phyloP scores from a whole-genome alignment of 495 filamentous ascomycete species.

The Xylaria grammica region DNA sequence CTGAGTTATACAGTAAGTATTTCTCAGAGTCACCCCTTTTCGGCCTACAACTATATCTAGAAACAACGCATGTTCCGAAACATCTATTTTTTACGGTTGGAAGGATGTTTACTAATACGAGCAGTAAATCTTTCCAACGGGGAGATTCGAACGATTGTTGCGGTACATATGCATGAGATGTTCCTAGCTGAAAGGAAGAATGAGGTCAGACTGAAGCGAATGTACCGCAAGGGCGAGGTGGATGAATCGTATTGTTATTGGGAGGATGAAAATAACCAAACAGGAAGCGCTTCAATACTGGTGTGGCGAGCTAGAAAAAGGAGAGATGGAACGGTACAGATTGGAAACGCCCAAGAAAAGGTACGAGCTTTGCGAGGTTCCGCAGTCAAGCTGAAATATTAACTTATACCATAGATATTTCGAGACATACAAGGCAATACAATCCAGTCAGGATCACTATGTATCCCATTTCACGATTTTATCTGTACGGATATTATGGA shows the following conservation, averaged over 20 bases:
- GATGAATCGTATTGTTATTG: neutral
- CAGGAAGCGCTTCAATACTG: neutral
- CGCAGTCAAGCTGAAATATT: too few species aligned
- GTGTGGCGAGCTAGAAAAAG: neutral
- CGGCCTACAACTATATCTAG: too few species aligned
- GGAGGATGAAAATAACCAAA: constrained; percentile 1
- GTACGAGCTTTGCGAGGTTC: neutral
- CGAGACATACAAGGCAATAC: too few species aligned
- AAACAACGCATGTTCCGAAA: neutral
- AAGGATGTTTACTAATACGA: neutral
- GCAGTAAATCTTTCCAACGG: constrained; percentile 2
- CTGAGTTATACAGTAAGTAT: constrained; percentile 6
- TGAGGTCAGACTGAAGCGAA: neutral
- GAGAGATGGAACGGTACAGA: neutral
- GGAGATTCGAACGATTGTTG: constrained; percentile 4
- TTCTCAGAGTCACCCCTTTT: neutral
- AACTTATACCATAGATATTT: too few species aligned
- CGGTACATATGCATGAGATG: neutral
- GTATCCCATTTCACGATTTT: too few species aligned
- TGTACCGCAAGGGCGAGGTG: neutral
- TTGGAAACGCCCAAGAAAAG: neutral
- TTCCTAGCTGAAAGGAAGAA: constrained; percentile 2
- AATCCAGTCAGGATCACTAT: too few species aligned
- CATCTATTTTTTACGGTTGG: neutral
- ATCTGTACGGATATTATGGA: too few species aligned